Evolutionary conservation across 2,329 filamentous ascomycete species (phyloP), one percentile per base, ranked within the genome.

Genomic region (Calonectria pauciramosa): DNA sequence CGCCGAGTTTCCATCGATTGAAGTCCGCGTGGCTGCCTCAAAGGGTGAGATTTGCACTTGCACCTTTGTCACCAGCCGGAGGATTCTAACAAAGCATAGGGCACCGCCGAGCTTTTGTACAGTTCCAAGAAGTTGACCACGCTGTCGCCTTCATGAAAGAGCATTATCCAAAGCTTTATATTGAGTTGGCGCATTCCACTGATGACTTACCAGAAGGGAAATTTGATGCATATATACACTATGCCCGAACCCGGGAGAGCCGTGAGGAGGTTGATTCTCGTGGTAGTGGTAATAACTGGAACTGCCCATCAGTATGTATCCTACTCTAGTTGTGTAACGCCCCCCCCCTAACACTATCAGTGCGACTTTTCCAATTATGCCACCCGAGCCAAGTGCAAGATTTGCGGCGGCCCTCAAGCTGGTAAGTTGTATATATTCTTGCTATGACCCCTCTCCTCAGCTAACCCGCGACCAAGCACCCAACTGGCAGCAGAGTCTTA

Each of bases 291-390:
- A 76, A 74, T n/a, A 83, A 85, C 65, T 87, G 86, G 86, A 78
- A 67, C 14, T 86, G 85, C 70, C 75, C 81, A 9, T 80, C 81
- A 52, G 86, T 86, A 77, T 9, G 83, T 74, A 5, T 47, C 5
- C 38, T 8, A 34, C 47, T 30, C 16, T n/a, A n/a, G 11, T 2
- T 20, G 6, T 41, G 11, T 11, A 28, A 34, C 18, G 38, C 23
- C 7, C 52, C 23, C 7, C 52, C 34, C 34, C 80, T 84, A 47
- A 83, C 69, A 18, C 30, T 34, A 18, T 14, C 30, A 86, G 84
- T 88, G 86, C 68, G 85, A 85, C 65, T 86, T 83, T 71, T 83
- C 81, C 23, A 88, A 88, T 75, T 87, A 84, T 71, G 75, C 85
- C 8, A 84, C 84, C 2, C 82, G 86, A 30, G 78, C 41, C 18